These are phyloP conservation scores for Arthrobotrys sphaeroides DNA, from an alignment of 2,329 filamentous ascomycete genomes.

Conservation along the genomic window DNA sequence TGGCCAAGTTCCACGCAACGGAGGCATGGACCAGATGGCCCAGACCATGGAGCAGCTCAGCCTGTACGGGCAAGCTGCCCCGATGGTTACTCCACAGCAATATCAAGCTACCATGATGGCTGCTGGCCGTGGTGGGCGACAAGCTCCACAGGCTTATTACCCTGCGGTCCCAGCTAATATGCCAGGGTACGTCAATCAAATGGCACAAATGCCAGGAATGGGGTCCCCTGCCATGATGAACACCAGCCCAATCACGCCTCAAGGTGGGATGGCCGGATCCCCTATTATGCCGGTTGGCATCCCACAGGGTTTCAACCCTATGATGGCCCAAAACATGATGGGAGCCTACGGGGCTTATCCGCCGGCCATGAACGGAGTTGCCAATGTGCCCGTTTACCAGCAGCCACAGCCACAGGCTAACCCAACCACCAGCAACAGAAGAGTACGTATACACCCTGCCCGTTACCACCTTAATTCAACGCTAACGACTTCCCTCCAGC, in stretches of 20 bases:
- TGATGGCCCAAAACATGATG: slow-evolving; percentile 57
- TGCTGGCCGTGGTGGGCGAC: slow-evolving; percentile 31
- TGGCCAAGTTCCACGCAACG: slow-evolving; percentile 55
- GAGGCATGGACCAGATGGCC: slow-evolving; percentile 55
- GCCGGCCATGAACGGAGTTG: slow-evolving; percentile 56
- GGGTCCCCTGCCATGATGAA: slow-evolving; percentile 50
- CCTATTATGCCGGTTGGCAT: slow-evolving; percentile 56
- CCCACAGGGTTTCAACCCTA: slow-evolving; percentile 56
- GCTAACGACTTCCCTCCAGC: slow-evolving; percentile 25
- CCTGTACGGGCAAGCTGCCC: slow-evolving; percentile 45
- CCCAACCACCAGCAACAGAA: slow-evolving; percentile 42
- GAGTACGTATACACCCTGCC: slow-evolving; percentile 20
- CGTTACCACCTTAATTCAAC: neutral
- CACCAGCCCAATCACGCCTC: slow-evolving; percentile 55
- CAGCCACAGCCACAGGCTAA: slow-evolving; percentile 55
- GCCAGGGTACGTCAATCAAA: slow-evolving; percentile 43
- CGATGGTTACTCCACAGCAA: slow-evolving; percentile 47
- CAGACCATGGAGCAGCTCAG: slow-evolving; percentile 56
- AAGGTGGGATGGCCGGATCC: slow-evolving; percentile 55
- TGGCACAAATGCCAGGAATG: slow-evolving; percentile 51
- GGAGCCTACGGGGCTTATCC: slow-evolving; percentile 54
- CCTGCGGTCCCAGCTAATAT: slow-evolving; percentile 46
- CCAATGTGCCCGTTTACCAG: slow-evolving; percentile 54
- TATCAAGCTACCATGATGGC: slow-evolving; percentile 53
- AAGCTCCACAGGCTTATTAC: slow-evolving; percentile 43